Evolutionary conservation across 2,329 filamentous ascomycete species (phyloP), one percentile per base, ranked within the genome.

Genomic region (Apiospora arundinis): DNA sequence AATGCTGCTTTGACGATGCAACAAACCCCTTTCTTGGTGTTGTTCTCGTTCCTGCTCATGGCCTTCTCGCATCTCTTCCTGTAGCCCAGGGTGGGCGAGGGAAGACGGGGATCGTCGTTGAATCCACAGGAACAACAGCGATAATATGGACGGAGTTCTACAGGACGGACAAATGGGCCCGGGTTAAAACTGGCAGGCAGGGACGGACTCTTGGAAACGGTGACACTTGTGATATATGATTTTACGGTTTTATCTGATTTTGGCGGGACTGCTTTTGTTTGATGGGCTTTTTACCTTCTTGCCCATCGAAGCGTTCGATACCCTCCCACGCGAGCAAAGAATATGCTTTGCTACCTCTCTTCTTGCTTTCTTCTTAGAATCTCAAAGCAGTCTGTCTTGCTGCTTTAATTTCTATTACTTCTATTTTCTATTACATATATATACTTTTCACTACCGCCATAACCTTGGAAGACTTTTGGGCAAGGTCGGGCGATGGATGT

Each of bases 1-100:
- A 72, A 69, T 5, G 74, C 75, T 1, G 76, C 72, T 0, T 23
- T 70, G 14, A 68, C 77, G 9, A 70, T 73, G 42, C 70, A 69
- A 42, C 69, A 74, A 25, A 67, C 76, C 16, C 73, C 78, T 23
- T 67, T 74, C 40, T 40, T 74, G 9, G 72, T 80, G 18, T 63
- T 79, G 23, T 67, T 78, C 14, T 76, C 77, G 42, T 69, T 79
- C 14, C 5, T 76, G 68, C 68, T 77, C 52, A 72, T 76, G 67
- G 71, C 72, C 14, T 44, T 78, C 40, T 75, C 74, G 16, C 32
- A 63, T 63, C 18, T 63, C 75, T 73, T 18, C 79, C 76, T 77
- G 69, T 79, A 70, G 68, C 44, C 65, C 73, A 73, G 12, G 42
- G 16, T 12, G 63, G 56, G 32, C 18, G 9, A 63, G 37, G 21